Conservation (phyloP, 2,329 filamentous ascomycete species). For the Dryadomyces sulphureus region DNA sequence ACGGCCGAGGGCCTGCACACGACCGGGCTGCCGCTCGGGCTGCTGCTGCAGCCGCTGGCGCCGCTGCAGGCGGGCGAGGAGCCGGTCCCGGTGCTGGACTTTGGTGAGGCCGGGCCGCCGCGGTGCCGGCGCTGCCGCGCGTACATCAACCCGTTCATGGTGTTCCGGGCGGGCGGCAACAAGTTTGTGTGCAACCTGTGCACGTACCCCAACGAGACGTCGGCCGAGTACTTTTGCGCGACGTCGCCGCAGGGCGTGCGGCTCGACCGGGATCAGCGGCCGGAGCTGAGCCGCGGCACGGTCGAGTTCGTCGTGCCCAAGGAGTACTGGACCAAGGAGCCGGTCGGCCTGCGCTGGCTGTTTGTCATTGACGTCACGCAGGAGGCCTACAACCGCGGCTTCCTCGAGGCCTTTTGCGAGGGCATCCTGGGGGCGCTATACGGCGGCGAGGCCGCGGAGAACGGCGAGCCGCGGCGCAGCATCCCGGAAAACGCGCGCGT, state of each 20-base stretch:
- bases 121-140: constrained; percentile 84
- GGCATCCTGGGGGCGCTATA: constrained; percentile 79
- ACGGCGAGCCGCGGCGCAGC: constrained; percentile 37
- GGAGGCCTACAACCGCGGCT: constrained; percentile 81
- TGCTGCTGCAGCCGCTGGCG: constrained; percentile 80
- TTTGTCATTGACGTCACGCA: constrained; percentile 91
- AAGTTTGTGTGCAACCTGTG: constrained; percentile 98
- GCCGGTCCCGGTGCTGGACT: constrained; percentile 83
- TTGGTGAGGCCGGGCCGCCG: constrained; percentile 80
- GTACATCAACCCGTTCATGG: constrained; percentile 99
- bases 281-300: constrained; percentile 79
- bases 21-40: constrained; percentile 72
- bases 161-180: constrained; percentile 84
- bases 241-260: constrained; percentile 76
- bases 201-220: constrained; percentile 89
- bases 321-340: constrained; percentile 95
- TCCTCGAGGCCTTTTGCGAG: constrained; percentile 78
- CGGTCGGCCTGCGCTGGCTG: constrained; percentile 72
- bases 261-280: constrained; percentile 75
- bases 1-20: constrained; percentile 64
- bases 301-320: constrained; percentile 96
- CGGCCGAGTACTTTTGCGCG: constrained; percentile 83
- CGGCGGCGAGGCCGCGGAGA: constrained; percentile 43
- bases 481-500: constrained; percentile 73
- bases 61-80: constrained; percentile 70